Percentiles rank a stretch among this genome's conserved stretches.
Evolutionary conservation across 345 rosid species (phyloP).

Genomic region (Eucalyptus tenuipes): DNA sequence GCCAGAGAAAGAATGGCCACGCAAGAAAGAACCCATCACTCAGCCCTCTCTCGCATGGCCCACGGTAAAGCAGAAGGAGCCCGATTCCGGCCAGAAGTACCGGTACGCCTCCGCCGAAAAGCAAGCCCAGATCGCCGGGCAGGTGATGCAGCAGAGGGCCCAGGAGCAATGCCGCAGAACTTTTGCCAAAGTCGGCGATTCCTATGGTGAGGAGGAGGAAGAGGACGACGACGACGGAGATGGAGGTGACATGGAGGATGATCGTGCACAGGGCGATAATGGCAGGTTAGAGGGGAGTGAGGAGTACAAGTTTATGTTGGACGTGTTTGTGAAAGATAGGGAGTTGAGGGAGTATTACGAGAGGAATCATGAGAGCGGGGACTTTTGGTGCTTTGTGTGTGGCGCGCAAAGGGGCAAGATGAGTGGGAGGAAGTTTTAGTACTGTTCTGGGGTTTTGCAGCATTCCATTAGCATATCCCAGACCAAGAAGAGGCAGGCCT

Average conservation of each 20-base stretch:
- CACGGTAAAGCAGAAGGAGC: background rate
- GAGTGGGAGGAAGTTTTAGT: conserved; percentile 29
- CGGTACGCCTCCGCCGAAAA: conserved; percentile 11
- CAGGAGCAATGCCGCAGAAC: conserved; percentile 28
- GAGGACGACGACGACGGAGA: background rate
- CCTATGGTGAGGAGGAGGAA: conserved; percentile 1
- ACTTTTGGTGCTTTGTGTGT: conserved; percentile 62
- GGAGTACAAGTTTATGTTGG: conserved; percentile 30
- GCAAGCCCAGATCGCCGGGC: conserved; percentile 6
- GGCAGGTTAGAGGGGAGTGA: conserved; percentile 8
- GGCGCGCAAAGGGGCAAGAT: conserved; percentile 26
- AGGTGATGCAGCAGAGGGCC: conserved; percentile 21
- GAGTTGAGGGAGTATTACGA: conserved; percentile 47
- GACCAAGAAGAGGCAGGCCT: conserved; percentile 38
- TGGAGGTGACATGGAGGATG: background rate
- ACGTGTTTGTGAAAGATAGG: conserved; percentile 25
- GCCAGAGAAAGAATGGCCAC: background rate
- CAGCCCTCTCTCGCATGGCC: background rate
- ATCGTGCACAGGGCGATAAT: conserved; percentile 12
- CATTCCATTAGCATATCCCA: conserved; percentile 37
- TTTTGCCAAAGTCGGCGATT: conserved; percentile 2
- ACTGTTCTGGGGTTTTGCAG: conserved; percentile 49
- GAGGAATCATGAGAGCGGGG: conserved; percentile 35
- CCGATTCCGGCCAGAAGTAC: conserved; percentile 25
- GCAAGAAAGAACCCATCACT: background rate